Conservation (phyloP, 176 grass and related monocot genomes). For the Oryza glumipatula region DNA sequence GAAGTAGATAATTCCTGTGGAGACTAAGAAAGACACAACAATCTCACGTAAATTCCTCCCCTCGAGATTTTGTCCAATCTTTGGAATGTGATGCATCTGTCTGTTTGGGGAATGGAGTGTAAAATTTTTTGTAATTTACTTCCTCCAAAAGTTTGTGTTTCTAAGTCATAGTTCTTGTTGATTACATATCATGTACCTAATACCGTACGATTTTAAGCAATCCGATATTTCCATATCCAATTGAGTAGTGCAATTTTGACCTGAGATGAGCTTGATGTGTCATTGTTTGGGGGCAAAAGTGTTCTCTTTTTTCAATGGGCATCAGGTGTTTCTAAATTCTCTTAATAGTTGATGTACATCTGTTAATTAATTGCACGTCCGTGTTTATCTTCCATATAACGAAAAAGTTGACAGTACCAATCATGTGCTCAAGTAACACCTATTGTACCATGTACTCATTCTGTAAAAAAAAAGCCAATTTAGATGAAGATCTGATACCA, state of each 20-base stretch:
- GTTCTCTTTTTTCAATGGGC: neutral
- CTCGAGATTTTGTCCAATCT: slow-evolving; percentile 7
- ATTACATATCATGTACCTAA: slow-evolving; percentile 24
- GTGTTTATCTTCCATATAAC: neutral
- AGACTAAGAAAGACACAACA: slow-evolving; percentile 23
- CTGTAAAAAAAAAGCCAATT: no score
- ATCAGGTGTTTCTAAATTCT: neutral
- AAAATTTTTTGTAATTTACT: slow-evolving; percentile 38
- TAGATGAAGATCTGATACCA: no score
- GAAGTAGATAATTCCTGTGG: slow-evolving; percentile 24
- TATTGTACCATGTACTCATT: no score
- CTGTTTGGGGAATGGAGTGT: slow-evolving; percentile 26
- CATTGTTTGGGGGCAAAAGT: neutral
- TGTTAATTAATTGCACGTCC: neutral
- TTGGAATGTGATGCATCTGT: slow-evolving; percentile 34
- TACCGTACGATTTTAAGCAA: slow-evolving; percentile 19
- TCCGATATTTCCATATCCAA: neutral
- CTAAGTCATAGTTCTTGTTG: neutral
- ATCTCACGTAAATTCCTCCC: neutral
- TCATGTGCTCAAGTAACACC: neutral
- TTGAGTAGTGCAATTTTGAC: slow-evolving; percentile 16
- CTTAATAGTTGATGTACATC: neutral
- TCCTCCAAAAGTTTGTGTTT: neutral
- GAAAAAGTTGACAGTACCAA: neutral
- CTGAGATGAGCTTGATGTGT: slow-evolving; percentile 10